These are phyloP conservation scores for Crucibulum laeve DNA, from an alignment of 768 basidiomycete species.

Conservation along the genomic window DNA sequence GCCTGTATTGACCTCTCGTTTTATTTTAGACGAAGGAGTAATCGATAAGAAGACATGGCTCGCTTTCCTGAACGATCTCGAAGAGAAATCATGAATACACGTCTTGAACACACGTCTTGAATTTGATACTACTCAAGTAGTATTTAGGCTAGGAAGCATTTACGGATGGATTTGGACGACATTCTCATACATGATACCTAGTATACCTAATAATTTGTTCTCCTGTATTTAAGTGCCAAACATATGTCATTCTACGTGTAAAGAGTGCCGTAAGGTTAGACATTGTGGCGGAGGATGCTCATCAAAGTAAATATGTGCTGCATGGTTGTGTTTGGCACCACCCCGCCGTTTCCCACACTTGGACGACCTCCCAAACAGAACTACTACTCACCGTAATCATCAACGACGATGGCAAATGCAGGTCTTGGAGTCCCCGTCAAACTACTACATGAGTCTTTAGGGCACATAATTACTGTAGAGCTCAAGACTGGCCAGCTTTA, in stretches of 20 bases:
- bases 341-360: conserved; percentile 9
- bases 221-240: too few relatives aligned
- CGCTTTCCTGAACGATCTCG: conserved; percentile 74
- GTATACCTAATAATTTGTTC: too few relatives aligned
- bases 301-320: too few relatives aligned
- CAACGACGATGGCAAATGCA: conserved; percentile 42
- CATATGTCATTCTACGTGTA: too few relatives aligned
- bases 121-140: too few relatives aligned
- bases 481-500: conserved; percentile 97
- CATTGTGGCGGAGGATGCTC: too few relatives aligned
- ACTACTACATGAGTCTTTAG: conserved; percentile 92
- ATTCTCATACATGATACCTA: too few relatives aligned
- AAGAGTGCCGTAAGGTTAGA: too few relatives aligned
- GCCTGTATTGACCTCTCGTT: not conserved
- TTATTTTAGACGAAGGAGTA: conserved; percentile 69
- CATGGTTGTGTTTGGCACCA: too few relatives aligned
- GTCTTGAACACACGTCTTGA: too few relatives aligned
- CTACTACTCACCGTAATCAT: conserved; percentile 1
- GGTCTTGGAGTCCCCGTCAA: conserved; percentile 95
- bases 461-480: conserved; percentile 97
- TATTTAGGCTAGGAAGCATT: too few relatives aligned
- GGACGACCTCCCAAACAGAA: not conserved
- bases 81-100: conserved; percentile 41
- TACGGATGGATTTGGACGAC: too few relatives aligned
- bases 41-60: conserved; percentile 96